Conservation (phyloP, 148 eudicot species). For the Arbutus unedo region DNA sequence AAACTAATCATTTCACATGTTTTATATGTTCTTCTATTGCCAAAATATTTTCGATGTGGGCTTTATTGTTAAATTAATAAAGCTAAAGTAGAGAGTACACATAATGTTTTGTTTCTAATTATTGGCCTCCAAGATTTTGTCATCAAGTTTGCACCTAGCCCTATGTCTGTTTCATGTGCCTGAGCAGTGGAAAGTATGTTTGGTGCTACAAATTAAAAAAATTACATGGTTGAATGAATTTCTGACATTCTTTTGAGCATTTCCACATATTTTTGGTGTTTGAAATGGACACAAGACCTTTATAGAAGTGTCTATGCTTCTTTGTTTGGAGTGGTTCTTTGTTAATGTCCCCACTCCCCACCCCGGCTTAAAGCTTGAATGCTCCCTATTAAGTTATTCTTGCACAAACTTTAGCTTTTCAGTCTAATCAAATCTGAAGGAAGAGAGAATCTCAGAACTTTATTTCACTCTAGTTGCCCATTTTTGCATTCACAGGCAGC, state of each 20-base stretch:
- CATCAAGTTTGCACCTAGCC: not conserved
- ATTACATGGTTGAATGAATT: not conserved
- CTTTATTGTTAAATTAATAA: not conserved
- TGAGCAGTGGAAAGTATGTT: not conserved
- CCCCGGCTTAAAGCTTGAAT: not conserved
- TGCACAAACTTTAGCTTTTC: not conserved
- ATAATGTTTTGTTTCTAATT: not conserved
- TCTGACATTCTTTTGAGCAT: not conserved
- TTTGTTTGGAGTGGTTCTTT: not conserved
- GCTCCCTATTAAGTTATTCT: not conserved
- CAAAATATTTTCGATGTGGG: not conserved
- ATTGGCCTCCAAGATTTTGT: not conserved
- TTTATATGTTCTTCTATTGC: not conserved
- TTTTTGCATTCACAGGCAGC: conserved; percentile 67
- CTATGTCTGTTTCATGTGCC: not conserved
- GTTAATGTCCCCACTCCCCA: not conserved
- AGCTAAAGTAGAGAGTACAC: not conserved
- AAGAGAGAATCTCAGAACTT: not conserved
- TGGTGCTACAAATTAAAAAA: not conserved
- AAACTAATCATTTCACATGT: not conserved
- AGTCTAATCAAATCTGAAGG: not conserved
- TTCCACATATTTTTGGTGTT: not conserved
- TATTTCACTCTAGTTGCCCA: not conserved
- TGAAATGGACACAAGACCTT: not conserved
- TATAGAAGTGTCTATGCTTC: not conserved